Base-by-base conservation (phyloP, 371 early-diverging fungal genomes). In the Umbelopsis sp. region DNA sequence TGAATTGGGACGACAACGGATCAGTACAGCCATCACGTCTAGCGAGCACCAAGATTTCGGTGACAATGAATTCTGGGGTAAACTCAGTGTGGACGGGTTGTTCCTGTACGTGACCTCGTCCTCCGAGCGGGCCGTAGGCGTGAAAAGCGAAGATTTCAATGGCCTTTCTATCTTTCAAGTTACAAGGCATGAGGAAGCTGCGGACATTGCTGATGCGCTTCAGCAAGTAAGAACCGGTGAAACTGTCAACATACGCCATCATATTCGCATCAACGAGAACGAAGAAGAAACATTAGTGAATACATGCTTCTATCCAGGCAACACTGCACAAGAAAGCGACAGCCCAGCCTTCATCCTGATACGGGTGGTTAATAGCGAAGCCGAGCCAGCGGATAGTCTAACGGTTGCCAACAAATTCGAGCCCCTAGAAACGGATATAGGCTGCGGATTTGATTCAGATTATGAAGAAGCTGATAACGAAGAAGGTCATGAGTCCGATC, bases 71-170 rank as follows among this genome's bases (percentile, higher is more conserved):
- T 72, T 80, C 20, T 88, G 89, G 89, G 68, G 69, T 16, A 87
- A 84, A 65, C 35, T 88, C 3, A 76, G 81, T 24, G 65, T 71
- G 7, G 80, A 83, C 64, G 89, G 87, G 0, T 53, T 86, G 14
- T 75, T 81, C 64, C 73, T 88, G 22, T 73, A 73, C 65, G 67
- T 38, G 24, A 68, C 76, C 11, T 62, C 71, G n/a, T 57, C 57
- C 37, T 68, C 72, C n/a, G 57, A 45, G 22, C 16, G 50, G 14
- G n/a, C 65, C 20, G 9, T 79, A 1, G 84, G 79, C 16, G 68
- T 69, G 32, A 63, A 64, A 18, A 51, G 74, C 10, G 65, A 71
- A 57, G 78, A 79, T 5, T 53, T 80, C 14, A 44, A 79, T 29
- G 85, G 82, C 1, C 69, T 70, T 22, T 73, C 75, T 7, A 53